Conservation (phyloP, 768 basidiomycete species). For the Termitomyces sp. region DNA sequence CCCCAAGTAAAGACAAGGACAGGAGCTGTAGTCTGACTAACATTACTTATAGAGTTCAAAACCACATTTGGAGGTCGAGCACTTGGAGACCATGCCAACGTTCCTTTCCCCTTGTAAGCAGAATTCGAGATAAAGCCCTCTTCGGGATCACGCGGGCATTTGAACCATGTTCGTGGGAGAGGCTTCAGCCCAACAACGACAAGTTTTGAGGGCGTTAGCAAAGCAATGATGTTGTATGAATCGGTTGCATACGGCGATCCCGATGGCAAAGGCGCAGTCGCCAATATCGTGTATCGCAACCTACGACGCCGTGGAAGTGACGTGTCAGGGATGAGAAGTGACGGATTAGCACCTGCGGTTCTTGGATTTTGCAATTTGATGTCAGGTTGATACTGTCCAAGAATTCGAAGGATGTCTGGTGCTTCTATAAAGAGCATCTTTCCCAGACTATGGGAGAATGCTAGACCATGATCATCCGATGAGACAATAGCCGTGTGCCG, state of each 20-base stretch:
- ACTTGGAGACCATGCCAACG: conserved; percentile 82
- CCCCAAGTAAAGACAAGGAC: conserved; percentile 87
- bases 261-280: conserved; percentile 78
- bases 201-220: conserved; percentile 87
- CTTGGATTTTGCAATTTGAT: conserved; percentile 11
- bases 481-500: conserved; percentile 91
- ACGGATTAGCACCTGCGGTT: conserved; percentile 7
- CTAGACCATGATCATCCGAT: conserved; percentile 85
- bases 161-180: conserved; percentile 88
- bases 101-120: conserved; percentile 51
- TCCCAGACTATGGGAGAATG: conserved; percentile 93
- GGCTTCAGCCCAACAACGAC: conserved; percentile 93
- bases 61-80: conserved; percentile 21
- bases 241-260: conserved; percentile 80
- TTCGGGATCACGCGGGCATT: conserved; percentile 51
- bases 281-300: conserved; percentile 63
- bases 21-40: conserved; percentile 33
- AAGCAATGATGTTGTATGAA: conserved; percentile 69
- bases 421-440: conserved; percentile 95
- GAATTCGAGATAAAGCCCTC: conserved; percentile 38
- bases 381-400: conserved; percentile 82
- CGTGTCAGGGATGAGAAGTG: conserved; percentile 15
- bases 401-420: conserved; percentile 86
- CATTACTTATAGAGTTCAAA: conserved; percentile 18
- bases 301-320: conserved; percentile 39